Conservation (phyloP, 345 rosid species). For the Aquilaria sinensis region DNA sequence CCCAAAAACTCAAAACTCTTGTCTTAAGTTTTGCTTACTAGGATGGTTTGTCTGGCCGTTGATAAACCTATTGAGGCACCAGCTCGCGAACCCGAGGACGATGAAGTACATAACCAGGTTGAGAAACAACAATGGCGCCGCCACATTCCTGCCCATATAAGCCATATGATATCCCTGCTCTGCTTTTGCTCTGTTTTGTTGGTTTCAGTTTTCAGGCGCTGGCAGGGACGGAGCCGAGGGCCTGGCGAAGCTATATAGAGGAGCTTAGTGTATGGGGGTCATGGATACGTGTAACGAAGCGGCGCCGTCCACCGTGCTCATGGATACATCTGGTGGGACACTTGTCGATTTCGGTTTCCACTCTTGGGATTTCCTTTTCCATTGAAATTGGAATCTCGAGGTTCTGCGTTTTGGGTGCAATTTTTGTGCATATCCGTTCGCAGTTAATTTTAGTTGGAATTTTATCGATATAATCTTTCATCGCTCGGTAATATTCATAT, state of each 20-base stretch:
- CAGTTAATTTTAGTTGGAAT: too few relatives aligned
- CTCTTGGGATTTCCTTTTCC: not conserved
- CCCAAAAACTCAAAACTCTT: too few relatives aligned
- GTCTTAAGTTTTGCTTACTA: constrained; percentile 30
- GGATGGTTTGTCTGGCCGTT: constrained; percentile 79
- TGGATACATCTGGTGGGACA: constrained; percentile 43
- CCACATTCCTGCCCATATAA: constrained; percentile 64
- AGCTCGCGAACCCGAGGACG: constrained; percentile 76
- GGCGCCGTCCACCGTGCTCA: constrained; percentile 9
- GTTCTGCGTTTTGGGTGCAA: not conserved
- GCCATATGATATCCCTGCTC: constrained; percentile 42
- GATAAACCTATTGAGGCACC: constrained; percentile 71
- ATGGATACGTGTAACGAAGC: constrained; percentile 20
- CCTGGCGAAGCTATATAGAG: constrained; percentile 4
- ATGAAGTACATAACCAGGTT: constrained; percentile 76
- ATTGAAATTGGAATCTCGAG: constrained; percentile 8
- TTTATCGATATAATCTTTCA: too few relatives aligned
- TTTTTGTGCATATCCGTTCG: constrained; percentile 2
- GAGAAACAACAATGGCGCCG: constrained; percentile 85
- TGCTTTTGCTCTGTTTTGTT: not conserved
- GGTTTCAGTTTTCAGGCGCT: not conserved
- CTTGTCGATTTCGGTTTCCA: constrained; percentile 22
- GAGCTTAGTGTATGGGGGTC: constrained; percentile 5
- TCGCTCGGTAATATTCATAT: too few relatives aligned
- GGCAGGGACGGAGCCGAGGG: not conserved